Conservation (phyloP, 1,284 basidiomycete species). For the Ganoderma lingzhi region DNA sequence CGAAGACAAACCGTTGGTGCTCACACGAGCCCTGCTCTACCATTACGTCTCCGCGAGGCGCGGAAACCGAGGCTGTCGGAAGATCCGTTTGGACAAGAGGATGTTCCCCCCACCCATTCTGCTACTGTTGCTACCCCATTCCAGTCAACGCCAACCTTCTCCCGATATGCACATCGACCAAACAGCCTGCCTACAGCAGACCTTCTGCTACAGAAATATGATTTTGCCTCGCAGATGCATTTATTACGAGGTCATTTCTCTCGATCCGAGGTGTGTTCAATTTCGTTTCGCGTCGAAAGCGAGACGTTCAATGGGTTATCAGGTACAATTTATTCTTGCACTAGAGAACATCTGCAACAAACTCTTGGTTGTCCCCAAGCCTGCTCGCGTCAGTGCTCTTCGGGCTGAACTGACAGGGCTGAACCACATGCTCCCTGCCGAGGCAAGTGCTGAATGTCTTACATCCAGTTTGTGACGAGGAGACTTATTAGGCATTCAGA, state of each 20-base stretch:
- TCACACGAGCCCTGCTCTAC: slow-evolving; percentile 76
- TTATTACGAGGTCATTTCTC: slow-evolving; percentile 92
- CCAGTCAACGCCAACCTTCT: slow-evolving; percentile 73
- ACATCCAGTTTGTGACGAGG: slow-evolving; percentile 17
- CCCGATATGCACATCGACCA: slow-evolving; percentile 53
- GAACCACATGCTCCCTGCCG: slow-evolving; percentile 96
- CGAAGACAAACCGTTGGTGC: slow-evolving; percentile 64
- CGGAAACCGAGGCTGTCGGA: slow-evolving; percentile 66
- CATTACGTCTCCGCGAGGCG: slow-evolving; percentile 59
- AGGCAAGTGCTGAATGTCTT: slow-evolving; percentile 59
- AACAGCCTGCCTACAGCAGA: slow-evolving; percentile 58
- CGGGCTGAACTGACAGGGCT: slow-evolving; percentile 95
- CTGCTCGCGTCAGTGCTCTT: slow-evolving; percentile 93
- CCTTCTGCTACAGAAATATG: slow-evolving; percentile 70
- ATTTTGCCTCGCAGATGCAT: slow-evolving; percentile 69
- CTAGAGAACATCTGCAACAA: slow-evolving; percentile 95
- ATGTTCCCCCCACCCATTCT: slow-evolving; percentile 51
- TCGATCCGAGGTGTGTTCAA: slow-evolving; percentile 78
- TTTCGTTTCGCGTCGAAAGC: slow-evolving; percentile 23
- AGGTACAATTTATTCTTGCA: slow-evolving; percentile 88
- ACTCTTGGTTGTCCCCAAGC: slow-evolving; percentile 91
- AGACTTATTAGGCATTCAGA: slow-evolving; percentile 51
- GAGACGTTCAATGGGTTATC: slow-evolving; percentile 17
- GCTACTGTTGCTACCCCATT: slow-evolving; percentile 53
- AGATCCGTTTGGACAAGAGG: slow-evolving; percentile 78